These are phyloP conservation scores for Osmanthus fragrans DNA, from an alignment of 257 asterid genomes.

Conservation along the genomic window DNA sequence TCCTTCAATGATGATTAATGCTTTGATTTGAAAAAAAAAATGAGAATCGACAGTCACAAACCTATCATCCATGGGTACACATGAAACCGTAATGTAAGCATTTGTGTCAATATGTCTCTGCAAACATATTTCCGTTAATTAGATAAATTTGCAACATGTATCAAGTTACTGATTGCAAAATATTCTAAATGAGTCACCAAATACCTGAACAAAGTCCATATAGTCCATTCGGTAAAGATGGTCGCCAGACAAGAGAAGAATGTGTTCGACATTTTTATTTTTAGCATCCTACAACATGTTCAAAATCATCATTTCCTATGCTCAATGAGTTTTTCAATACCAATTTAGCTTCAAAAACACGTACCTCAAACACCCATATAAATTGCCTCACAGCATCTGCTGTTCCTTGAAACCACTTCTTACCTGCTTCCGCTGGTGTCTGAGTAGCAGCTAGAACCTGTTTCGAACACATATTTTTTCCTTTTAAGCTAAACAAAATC, in stretches of 20 bases:
- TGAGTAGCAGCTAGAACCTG: slow-evolving; percentile 99
- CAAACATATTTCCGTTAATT: slow-evolving; percentile 25
- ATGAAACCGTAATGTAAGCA: slow-evolving; percentile 94
- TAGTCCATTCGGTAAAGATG: slow-evolving; percentile 98
- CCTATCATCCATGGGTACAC: slow-evolving; percentile 95
- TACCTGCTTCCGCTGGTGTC: slow-evolving; percentile 90
- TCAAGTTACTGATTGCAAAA: neutral
- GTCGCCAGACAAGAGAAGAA: slow-evolving; percentile 86
- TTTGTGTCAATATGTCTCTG: slow-evolving; percentile 89
- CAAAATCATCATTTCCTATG: slow-evolving; percentile 9
- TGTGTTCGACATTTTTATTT: slow-evolving; percentile 70
- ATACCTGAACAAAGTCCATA: slow-evolving; percentile 96
- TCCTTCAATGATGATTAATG: neutral
- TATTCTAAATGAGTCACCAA: neutral
- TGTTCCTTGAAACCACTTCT: slow-evolving; percentile 97
- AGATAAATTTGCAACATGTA: neutral
- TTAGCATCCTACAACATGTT: slow-evolving; percentile 63
- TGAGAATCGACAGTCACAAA: slow-evolving; percentile 23
- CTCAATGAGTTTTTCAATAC: neutral
- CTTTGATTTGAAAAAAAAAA: neutral
- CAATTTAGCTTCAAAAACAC: neutral
- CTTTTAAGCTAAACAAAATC: too few relatives aligned
- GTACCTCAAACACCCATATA: slow-evolving; percentile 91
- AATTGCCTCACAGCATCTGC: slow-evolving; percentile 99
- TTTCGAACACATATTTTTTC: neutral